Percentiles rank a stretch among this genome's conserved stretches.
phyloP scores from a whole-genome alignment of 192 early-diverging fungal species.

The Mortierella antarctica region DNA sequence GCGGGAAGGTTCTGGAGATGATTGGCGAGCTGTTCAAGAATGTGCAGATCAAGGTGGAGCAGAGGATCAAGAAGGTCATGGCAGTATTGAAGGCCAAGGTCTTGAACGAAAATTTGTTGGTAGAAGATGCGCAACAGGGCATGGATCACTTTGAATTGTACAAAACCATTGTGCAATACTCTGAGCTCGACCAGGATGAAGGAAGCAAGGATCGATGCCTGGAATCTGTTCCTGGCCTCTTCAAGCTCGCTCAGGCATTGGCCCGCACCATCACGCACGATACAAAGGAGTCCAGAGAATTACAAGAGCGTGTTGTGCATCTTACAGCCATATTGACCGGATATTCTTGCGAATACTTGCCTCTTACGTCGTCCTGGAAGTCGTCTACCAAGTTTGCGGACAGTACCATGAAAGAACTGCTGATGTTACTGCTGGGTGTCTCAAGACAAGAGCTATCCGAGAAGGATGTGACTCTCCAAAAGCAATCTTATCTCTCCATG shows the following conservation, averaged over 20 bases:
- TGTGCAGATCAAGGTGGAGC: conserved; percentile 5
- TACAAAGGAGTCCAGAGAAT: neutral
- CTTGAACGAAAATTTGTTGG: neutral
- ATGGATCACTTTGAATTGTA: conserved; percentile 42
- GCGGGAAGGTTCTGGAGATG: neutral
- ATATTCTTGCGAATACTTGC: conserved; percentile 45
- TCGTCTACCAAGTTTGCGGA: neutral
- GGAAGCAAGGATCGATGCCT: neutral
- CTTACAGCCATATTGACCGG: conserved; percentile 28
- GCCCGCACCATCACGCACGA: neutral
- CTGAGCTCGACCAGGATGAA: conserved; percentile 1
- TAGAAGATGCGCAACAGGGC: conserved; percentile 14
- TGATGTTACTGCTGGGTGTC: conserved; percentile 13
- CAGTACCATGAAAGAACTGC: conserved; percentile 10
- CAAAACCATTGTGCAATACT: conserved; percentile 25
- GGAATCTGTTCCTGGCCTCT: conserved; percentile 15
- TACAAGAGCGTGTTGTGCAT: neutral
- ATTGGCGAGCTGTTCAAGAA: conserved; percentile 14
- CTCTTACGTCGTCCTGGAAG: conserved; percentile 14
- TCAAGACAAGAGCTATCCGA: conserved; percentile 14
- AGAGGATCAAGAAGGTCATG: conserved; percentile 18
- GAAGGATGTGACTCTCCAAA: conserved; percentile 11
- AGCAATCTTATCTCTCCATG: conserved; percentile 27
- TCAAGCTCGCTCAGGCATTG: conserved; percentile 17
- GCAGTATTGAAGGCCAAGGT: neutral